These are phyloP conservation scores for Rhizopogon vesiculosus DNA, from an alignment of 768 basidiomycete genomes.

Conservation along the genomic window DNA sequence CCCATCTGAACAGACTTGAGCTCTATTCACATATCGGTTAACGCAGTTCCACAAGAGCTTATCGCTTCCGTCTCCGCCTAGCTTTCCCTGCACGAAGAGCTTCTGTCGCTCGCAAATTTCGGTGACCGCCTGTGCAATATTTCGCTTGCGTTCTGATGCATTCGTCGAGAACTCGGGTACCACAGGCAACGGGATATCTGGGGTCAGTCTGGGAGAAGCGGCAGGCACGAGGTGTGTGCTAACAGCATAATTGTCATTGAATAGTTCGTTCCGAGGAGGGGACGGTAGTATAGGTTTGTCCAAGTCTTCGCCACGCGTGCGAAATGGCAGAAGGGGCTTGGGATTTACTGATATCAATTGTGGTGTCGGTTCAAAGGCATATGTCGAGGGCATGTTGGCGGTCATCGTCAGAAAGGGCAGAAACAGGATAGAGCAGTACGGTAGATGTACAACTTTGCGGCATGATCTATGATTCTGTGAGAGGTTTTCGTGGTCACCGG, in stretches of 20 bases:
- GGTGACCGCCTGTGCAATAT: constrained; percentile 6
- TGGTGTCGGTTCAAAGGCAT: constrained; percentile 13
- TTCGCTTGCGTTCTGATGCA: constrained; percentile 7
- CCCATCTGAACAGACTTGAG: constrained; percentile 4
- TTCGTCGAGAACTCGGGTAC: constrained; percentile 9
- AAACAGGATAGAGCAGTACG: too few relatives aligned
- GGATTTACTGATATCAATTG: constrained; percentile 17
- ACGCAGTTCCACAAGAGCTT: constrained; percentile 61
- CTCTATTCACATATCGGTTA: constrained; percentile 57
- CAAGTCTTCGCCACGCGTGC: constrained; percentile 7
- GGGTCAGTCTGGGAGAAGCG: constrained; percentile 17
- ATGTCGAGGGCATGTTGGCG: constrained; percentile 1
- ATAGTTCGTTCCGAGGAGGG: constrained; percentile 11
- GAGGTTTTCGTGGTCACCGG: too few relatives aligned
- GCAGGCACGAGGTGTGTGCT: constrained; percentile 26
- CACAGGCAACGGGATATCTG: constrained; percentile 16
- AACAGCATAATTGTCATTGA: constrained; percentile 17
- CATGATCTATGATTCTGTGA: too few relatives aligned
- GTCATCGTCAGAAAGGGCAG: too few relatives aligned
- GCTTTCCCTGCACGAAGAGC: constrained; percentile 9
- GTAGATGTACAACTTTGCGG: too few relatives aligned
- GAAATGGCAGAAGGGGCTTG: constrained; percentile 14
- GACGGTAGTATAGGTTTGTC: constrained; percentile 15
- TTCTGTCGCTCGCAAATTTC: constrained; percentile 14
- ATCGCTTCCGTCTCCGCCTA: constrained; percentile 12